Evolutionary conservation across 345 rosid genomes (phyloP).

Genomic region (Eucalyptus polyanthemos): DNA sequence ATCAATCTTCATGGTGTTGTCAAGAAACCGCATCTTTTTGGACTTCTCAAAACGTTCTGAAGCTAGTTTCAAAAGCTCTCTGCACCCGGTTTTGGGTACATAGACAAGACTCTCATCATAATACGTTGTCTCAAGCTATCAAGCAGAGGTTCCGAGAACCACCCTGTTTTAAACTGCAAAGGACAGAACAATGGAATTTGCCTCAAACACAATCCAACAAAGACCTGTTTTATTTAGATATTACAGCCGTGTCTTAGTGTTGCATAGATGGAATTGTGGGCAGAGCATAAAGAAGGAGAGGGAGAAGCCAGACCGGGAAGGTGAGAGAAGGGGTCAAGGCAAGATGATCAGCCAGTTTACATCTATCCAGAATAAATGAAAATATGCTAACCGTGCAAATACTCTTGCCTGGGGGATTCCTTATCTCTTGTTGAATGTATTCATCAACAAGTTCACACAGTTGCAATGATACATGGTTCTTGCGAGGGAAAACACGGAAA

Average conservation of each 20-base stretch:
- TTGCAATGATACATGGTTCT: slow-evolving; percentile 65
- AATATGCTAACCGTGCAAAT: slow-evolving; percentile 42
- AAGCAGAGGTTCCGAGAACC: slow-evolving; percentile 66
- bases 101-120: slow-evolving; percentile 67
- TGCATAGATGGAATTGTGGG: background rate
- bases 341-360: background rate
- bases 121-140: slow-evolving; percentile 69
- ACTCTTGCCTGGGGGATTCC: slow-evolving; percentile 53
- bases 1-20: slow-evolving; percentile 26
- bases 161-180: slow-evolving; percentile 75
- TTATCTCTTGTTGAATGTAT: slow-evolving; percentile 80
- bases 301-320: background rate
- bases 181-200: background rate
- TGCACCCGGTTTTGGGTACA: slow-evolving; percentile 61
- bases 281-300: background rate
- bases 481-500: slow-evolving; percentile 68
- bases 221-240: background rate
- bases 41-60: slow-evolving; percentile 71
- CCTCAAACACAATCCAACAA: background rate
- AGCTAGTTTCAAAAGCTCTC: slow-evolving; percentile 57
- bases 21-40: slow-evolving; percentile 36
- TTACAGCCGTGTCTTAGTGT: background rate
- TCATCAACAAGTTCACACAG: slow-evolving; percentile 84
- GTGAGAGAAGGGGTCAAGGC: background rate
- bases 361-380: background rate